phyloP scores from a whole-genome alignment of 192 early-diverging fungal species.

The Coemansia sp. region DNA sequence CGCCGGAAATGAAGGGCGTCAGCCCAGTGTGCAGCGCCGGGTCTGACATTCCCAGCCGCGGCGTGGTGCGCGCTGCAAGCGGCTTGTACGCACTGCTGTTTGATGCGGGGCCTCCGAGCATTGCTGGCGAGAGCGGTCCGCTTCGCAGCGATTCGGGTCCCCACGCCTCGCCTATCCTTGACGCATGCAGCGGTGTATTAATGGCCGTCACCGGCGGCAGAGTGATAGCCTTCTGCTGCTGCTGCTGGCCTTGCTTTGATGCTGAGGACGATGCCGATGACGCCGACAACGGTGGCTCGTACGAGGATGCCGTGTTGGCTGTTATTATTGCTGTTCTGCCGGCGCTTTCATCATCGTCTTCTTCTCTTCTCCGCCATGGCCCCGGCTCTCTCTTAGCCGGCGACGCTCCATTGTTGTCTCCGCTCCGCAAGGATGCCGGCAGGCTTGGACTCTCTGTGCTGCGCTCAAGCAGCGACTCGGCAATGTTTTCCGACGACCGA shows the following conservation, averaged over 20 bases:
- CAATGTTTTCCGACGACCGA: constrained; percentile 17
- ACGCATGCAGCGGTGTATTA: constrained; percentile 54
- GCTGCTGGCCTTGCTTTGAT: constrained; percentile 1
- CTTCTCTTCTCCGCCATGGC: neutral
- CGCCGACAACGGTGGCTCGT: neutral
- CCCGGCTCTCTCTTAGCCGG: neutral
- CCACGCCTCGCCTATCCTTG: constrained; percentile 52
- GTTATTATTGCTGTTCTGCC: neutral
- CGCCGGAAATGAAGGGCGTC: constrained; percentile 40
- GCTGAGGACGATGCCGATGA: neutral
- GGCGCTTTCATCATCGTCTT: neutral
- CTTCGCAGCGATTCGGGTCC: constrained; percentile 64
- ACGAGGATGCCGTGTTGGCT: neutral
- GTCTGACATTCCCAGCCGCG: constrained; percentile 32
- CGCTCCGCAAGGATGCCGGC: neutral
- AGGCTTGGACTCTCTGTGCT: neutral
- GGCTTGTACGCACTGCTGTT: constrained; percentile 19
- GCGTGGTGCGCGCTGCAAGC: constrained; percentile 6
- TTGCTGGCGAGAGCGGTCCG: constrained; percentile 75
- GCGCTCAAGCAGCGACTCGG: constrained; percentile 7
- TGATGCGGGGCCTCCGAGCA: constrained; percentile 65
- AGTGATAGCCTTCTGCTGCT: constrained; percentile 37
- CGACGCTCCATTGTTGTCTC: neutral
- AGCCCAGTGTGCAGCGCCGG: constrained; percentile 43
- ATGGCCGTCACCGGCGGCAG: constrained; percentile 74